Percentiles rank a stretch among this genome's conserved stretches.
Evolutionary conservation across 371 early-diverging fungal species (phyloP).

Genomic region (Rhizopus delemar): DNA sequence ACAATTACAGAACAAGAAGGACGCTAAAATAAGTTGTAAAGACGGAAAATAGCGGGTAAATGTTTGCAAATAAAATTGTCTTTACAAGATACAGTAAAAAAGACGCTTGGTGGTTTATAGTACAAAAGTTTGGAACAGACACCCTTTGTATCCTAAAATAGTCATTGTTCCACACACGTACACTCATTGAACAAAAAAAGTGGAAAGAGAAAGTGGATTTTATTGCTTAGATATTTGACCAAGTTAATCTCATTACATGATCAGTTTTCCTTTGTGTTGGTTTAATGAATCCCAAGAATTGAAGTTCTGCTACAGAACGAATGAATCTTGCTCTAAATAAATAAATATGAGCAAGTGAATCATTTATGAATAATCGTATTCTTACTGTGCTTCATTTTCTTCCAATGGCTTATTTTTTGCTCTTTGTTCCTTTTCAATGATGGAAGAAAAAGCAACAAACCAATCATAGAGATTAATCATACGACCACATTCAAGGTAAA

Average conservation of each 20-base stretch:
- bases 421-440: conserved; percentile 58
- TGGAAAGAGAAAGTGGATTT: not conserved
- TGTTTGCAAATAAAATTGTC: not conserved
- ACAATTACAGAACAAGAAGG: too few species aligned
- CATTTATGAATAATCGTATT: not conserved
- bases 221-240: conserved; percentile 63
- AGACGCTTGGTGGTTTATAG: not conserved
- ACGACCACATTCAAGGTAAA: conserved; percentile 89
- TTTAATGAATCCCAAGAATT: conserved; percentile 87
- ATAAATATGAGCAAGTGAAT: too few species aligned
- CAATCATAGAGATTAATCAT: conserved; percentile 93
- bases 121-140: not conserved
- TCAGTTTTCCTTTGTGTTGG: conserved; percentile 88
- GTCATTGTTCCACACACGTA: not conserved
- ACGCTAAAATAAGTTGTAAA: not conserved
- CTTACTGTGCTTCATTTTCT: conserved; percentile 53
- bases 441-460: conserved; percentile 78
- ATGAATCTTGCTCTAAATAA: conserved; percentile 78
- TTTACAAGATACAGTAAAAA: not conserved
- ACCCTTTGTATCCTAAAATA: conserved; percentile 1
- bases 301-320: conserved; percentile 79
- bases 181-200: too few species aligned
- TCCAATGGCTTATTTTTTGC: conserved; percentile 29
- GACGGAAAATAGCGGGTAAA: conserved; percentile 1
- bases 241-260: conserved; percentile 85